These are phyloP conservation scores for Cryphonectria carpinicola DNA, from an alignment of 2,329 filamentous ascomycete species.

Conservation along the genomic window DNA sequence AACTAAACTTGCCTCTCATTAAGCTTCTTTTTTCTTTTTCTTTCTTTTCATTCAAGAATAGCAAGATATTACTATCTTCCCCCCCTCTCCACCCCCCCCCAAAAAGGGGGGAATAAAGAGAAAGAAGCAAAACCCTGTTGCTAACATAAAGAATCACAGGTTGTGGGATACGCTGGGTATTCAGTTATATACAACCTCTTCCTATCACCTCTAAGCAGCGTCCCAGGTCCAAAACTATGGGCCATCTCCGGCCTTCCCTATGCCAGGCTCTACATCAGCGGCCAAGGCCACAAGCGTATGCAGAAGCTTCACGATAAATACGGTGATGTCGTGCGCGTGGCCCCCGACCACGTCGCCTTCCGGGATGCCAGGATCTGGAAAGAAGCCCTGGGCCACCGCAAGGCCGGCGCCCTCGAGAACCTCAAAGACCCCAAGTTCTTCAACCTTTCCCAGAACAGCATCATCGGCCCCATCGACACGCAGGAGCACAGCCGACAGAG, in stretches of 20 bases:
- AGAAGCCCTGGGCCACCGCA: constrained; percentile 21
- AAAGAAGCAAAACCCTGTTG: neutral
- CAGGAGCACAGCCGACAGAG: constrained; percentile 18
- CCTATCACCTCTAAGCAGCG: constrained; percentile 17
- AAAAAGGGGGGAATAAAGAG: no score
- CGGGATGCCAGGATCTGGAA: constrained; percentile 17
- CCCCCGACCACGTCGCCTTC: constrained; percentile 18
- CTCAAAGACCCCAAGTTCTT: constrained; percentile 16
- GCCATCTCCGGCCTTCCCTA: constrained; percentile 16
- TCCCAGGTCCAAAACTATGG: constrained; percentile 24
- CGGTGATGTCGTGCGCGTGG: constrained; percentile 18
- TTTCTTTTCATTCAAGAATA: neutral
- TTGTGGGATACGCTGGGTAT: constrained; percentile 12
- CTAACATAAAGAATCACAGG: neutral
- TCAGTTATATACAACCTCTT: constrained; percentile 25
- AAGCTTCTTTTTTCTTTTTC: no score
- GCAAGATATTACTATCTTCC: no score
- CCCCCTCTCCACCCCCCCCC: no score
- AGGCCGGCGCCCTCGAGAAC: constrained; percentile 17
- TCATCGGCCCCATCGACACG: neutral
- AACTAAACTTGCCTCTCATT: neutral
- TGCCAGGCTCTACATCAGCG: constrained; percentile 1
- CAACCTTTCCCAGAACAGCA: neutral
- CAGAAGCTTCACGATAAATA: constrained; percentile 19
- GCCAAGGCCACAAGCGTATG: constrained; percentile 16